phyloP scores from a whole-genome alignment of 352 stramenopile species.

The Phytophthora uliginosa region DNA sequence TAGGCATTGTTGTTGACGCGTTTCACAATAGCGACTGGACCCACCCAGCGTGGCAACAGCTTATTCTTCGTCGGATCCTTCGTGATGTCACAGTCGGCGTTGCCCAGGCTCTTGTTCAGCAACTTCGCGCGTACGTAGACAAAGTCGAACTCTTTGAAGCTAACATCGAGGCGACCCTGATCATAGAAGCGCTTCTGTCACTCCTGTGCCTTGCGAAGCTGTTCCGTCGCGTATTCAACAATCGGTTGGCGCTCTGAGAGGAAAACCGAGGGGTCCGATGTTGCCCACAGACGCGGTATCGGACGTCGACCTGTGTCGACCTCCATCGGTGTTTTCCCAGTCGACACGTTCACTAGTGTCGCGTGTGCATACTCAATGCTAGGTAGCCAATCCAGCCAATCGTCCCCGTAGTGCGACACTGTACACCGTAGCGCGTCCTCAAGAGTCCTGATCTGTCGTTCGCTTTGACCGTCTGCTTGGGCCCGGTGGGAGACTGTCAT shows the following conservation, averaged over 20 bases:
- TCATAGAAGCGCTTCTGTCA: not conserved
- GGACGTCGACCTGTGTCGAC: not conserved
- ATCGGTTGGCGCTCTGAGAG: not conserved
- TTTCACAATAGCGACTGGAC: not conserved
- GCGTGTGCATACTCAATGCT: not conserved
- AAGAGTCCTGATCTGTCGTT: not conserved
- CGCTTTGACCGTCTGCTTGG: not conserved
- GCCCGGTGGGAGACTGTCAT: not conserved
- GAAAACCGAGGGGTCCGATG: not conserved
- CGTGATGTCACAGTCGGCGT: not conserved
- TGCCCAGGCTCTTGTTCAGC: not conserved
- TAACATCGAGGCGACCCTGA: not conserved
- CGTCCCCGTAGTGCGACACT: not conserved
- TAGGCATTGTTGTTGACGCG: not conserved
- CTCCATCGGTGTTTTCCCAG: no score
- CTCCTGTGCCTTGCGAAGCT: not conserved
- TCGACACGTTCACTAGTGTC: no score
- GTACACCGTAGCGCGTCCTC: not conserved
- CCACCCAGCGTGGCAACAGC: not conserved
- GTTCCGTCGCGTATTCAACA: not conserved
- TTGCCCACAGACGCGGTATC: not conserved
- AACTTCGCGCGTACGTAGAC: not conserved
- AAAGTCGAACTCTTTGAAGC: not conserved
- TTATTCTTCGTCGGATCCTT: slow-evolving; percentile 5
- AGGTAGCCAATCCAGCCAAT: not conserved